These are phyloP conservation scores for Euclidium syriacum DNA, from an alignment of 345 rosid genomes.

Conservation along the genomic window DNA sequence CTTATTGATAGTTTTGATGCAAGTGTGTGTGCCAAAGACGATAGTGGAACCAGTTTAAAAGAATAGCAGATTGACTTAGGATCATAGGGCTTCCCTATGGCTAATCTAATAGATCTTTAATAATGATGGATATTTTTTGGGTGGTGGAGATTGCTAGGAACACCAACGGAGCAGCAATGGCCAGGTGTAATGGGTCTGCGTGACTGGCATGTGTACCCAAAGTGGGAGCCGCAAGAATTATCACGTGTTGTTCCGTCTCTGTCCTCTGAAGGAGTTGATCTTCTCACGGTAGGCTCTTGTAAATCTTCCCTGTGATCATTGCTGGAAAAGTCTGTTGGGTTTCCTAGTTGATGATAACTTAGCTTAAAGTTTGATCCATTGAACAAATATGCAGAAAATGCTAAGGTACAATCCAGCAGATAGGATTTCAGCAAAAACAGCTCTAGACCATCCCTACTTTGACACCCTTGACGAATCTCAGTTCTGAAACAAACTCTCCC, in stretches of 20 bases:
- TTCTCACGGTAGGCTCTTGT: conserved; percentile 52
- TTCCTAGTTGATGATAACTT: neutral
- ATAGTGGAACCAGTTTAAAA: neutral
- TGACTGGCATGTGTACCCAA: conserved; percentile 96
- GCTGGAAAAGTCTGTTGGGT: neutral
- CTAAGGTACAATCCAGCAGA: conserved; percentile 77
- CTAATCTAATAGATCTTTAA: neutral
- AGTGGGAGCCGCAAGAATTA: conserved; percentile 79
- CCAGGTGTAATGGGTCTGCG: conserved; percentile 28
- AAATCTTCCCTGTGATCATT: neutral
- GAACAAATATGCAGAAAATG: conserved; percentile 58
- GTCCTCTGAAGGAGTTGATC: conserved; percentile 78
- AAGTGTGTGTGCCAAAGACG: neutral
- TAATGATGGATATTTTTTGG: neutral
- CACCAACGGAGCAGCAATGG: conserved; percentile 32
- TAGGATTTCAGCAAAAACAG: conserved; percentile 80
- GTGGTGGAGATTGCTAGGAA: conserved; percentile 38
- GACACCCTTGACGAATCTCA: conserved; percentile 94
- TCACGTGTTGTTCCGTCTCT: conserved; percentile 75
- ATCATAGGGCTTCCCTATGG: neutral
- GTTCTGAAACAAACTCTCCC: conserved; percentile 63
- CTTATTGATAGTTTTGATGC: neutral
- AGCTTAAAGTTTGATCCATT: conserved; percentile 2
- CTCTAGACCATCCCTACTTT: conserved; percentile 89
- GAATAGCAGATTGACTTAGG: neutral